Conservation (phyloP, 768 basidiomycete genomes). For the Podaxis sp. region DNA sequence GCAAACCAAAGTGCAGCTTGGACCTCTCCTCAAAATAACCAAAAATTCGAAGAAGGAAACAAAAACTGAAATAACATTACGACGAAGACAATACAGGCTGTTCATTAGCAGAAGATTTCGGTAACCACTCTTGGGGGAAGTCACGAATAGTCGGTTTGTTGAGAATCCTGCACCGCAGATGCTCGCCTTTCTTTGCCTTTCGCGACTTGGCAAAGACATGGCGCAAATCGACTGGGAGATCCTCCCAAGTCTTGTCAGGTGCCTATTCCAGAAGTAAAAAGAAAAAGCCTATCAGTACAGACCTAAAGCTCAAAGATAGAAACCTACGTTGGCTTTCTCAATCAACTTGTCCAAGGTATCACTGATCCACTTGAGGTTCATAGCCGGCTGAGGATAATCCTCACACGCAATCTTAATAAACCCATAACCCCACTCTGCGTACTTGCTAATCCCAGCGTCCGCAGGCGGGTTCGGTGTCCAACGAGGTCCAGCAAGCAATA, state of each 20-base stretch:
- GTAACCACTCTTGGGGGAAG: slow-evolving; percentile 87
- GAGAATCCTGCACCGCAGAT: slow-evolving; percentile 52
- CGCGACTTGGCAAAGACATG: slow-evolving; percentile 71
- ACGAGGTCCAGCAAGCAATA: slow-evolving; percentile 84
- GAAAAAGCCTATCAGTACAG: slow-evolving; percentile 4
- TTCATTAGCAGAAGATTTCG: slow-evolving; percentile 24
- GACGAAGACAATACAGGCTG: slow-evolving; percentile 10
- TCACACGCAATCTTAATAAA: slow-evolving; percentile 92
- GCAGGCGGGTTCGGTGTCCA: slow-evolving; percentile 78
- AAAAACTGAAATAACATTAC: slow-evolving; percentile 5
- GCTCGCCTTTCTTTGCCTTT: slow-evolving; percentile 76
- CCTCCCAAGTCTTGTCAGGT: slow-evolving; percentile 45
- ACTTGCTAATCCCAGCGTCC: slow-evolving; percentile 59
- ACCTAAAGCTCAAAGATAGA: slow-evolving; percentile 12
- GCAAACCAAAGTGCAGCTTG: not conserved
- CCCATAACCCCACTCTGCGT: slow-evolving; percentile 61
- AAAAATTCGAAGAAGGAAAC: not conserved
- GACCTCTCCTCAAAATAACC: not conserved
- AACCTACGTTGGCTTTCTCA: slow-evolving; percentile 81
- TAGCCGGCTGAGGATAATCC: slow-evolving; percentile 73
- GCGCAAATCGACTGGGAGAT: slow-evolving; percentile 80
- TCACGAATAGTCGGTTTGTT: slow-evolving; percentile 68
- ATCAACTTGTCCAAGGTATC: slow-evolving; percentile 81
- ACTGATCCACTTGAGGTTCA: slow-evolving; percentile 95
- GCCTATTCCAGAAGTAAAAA: slow-evolving; percentile 31